These are phyloP conservation scores for Pythium aristosporum DNA, from an alignment of 352 stramenopile species.

Conservation along the genomic window DNA sequence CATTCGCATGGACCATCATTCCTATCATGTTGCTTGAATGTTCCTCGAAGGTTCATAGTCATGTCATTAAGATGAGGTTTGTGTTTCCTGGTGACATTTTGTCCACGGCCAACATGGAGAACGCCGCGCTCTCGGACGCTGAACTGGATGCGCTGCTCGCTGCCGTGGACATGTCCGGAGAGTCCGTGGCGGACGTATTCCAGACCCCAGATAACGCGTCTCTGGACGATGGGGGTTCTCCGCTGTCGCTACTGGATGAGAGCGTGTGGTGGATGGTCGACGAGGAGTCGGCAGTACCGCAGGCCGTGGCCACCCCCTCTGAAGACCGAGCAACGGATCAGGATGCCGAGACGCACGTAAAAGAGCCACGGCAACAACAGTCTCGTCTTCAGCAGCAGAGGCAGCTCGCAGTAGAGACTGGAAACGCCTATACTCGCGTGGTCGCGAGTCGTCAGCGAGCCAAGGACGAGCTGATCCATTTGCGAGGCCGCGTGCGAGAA, in stretches of 20 bases:
- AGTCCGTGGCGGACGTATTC: background rate
- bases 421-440: background rate
- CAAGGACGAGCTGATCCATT: slow-evolving; percentile 9
- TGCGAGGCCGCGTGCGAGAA: slow-evolving; percentile 6
- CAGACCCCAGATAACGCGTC: background rate
- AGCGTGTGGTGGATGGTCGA: no score
- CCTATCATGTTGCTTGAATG: slow-evolving; percentile 2
- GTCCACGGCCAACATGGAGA: background rate
- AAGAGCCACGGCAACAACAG: background rate
- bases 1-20: background rate
- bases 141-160: background rate
- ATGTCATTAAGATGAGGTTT: no score
- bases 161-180: background rate
- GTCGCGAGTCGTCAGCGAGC: background rate
- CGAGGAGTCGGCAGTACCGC: no score
- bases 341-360: no score
- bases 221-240: no score
- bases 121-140: background rate
- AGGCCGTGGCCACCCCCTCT: no score
- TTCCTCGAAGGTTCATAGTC: background rate
- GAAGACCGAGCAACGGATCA: no score
- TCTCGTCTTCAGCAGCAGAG: no score
- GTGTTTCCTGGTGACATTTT: background rate
- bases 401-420: no score
- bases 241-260: no score